Base-by-base conservation (phyloP, 129 eudicot species). In the Centella asiatica region DNA sequence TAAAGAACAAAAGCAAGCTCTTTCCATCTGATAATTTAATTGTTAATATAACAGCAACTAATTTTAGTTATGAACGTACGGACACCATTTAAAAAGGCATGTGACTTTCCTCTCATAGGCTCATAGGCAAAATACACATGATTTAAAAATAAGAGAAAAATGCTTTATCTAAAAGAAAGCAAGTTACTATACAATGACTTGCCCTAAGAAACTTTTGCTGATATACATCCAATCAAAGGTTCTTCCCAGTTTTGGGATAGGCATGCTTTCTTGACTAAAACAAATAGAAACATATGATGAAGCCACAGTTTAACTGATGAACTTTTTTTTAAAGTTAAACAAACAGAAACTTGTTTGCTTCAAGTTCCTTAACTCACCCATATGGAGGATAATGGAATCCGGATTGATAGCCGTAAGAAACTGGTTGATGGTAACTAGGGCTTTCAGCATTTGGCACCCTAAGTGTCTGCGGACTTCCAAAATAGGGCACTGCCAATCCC, bases 371-470 rank as follows among this genome's bases (percentile, higher is more conserved):
- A 51, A 64, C 79, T 73, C 57, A 83, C 89, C 89, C 84, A 23
- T 73, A 79, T 22, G 80, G 72, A 40, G 84, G 57, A 78, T 76
- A 83, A 18, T 76, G 79, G 42, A 66, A 63, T 46, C 77, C 80
- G 5, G 75, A 82, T 39, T 83, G 89, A 71, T 83, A 83, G 52
- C 72, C 58, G 79, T 75, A 83, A 64, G 79, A 57, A 70, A 67
- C 66, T 24, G 82, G 80, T 60, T 69, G 80, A 25, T 76, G 82
- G 59, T 76, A 79, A 73, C 71, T 59, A 22, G 85, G 72, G 68
- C 62, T 67, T 58, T 85, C 89, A 44, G 69, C 48, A 46, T 67
- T 76, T 5, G 74, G 76, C 1, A 60, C 75, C 47, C 83, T 77
- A 19, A 65, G 66, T 28, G 65, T 50, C 13, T 74, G 85, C n/a